Percentiles rank a stretch among this genome's conserved stretches.
Evolutionary conservation across 768 basidiomycete genomes (phyloP).

Genomic region (Naematelia encephala): DNA sequence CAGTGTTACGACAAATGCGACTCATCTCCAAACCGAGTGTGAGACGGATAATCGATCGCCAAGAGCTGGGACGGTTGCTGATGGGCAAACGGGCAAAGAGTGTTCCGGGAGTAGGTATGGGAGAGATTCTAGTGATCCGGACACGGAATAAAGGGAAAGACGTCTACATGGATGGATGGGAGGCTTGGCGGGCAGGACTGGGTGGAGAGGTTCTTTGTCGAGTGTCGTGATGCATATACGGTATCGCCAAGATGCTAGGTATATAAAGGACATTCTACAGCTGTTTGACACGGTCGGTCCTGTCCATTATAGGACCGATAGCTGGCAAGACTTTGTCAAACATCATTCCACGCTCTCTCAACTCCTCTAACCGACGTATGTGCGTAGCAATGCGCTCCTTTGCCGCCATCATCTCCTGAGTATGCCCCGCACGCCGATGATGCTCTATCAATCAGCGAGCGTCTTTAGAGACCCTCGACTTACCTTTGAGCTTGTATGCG

Average conservation of each 20-base stretch:
- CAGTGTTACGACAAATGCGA: slow-evolving; percentile 73
- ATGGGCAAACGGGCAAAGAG: slow-evolving; percentile 76
- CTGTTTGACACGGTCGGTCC: not conserved
- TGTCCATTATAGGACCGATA: not conserved
- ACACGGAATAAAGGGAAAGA: slow-evolving; percentile 55
- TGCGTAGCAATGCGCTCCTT: slow-evolving; percentile 1
- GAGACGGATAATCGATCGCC: slow-evolving; percentile 67
- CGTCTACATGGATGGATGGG: slow-evolving; percentile 82
- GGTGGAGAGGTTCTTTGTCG: slow-evolving; percentile 85
- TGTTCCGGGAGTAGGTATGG: slow-evolving; percentile 79
- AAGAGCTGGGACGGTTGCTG: slow-evolving; percentile 73
- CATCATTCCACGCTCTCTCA: not conserved
- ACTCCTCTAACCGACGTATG: not conserved
- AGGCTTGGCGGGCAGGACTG: slow-evolving; percentile 73
- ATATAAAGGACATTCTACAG: not conserved
- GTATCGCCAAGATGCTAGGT: not conserved
- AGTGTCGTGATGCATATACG: slow-evolving; percentile 55
- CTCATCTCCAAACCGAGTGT: slow-evolving; percentile 81
- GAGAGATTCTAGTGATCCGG: slow-evolving; percentile 83
- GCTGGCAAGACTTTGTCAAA: not conserved
- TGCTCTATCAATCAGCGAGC: not conserved
- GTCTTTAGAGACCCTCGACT: not conserved
- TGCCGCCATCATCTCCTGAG: slow-evolving; percentile 5
- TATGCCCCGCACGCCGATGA: slow-evolving; percentile 4
- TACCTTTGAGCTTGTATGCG: slow-evolving; percentile 30